Base-by-base conservation (phyloP, 345 rosid genomes). In the Hevea brasiliensis region DNA sequence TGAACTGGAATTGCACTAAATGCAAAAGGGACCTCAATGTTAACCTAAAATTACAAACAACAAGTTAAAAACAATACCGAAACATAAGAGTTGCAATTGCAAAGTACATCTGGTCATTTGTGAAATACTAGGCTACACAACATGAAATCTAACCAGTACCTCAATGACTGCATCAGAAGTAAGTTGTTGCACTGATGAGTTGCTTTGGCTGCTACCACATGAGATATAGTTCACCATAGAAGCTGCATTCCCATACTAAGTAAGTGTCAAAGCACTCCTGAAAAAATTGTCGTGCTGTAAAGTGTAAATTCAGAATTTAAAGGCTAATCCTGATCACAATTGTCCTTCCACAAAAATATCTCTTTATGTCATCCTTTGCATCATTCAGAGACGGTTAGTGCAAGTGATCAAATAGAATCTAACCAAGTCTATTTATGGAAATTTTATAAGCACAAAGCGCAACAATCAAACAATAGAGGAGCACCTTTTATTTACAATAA, bases 111-210 rank as follows among this genome's bases (percentile, higher is more conserved):
- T 56, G 45, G 21, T 50, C 58, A 73, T 60, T 40, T 37, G 40
- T 13, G 44, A 47, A 76, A 45, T 17, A 17, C 32, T 17, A 41
- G 44, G 6, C 66, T 24, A 53, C 71, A 55, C 63, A 21, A n/a
- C 59, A 47, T 32, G 41, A 75, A 69, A 67, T 45, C 42, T 21
- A 55, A 55, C 47, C 7, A 73, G 32, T 67, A 92, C 98, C 95
- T 94, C 95, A 23, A 92, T 94, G 61, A 90, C 82, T 80, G 97
- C 90, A 79, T 94, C 97, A 18, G 98, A 94, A 73, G 91, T 89
- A 79, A 94, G 89, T 66, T 71, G 81, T 72, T 87, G 92, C 68
- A 80, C 77, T 47, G 72, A 72, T 41, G 98, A 82, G 17, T 71
- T 76, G 55, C 77, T 72, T 71, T 24, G 56, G 55, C 47, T 81